Conservation (phyloP, 495 filamentous ascomycete genomes). For the Penicillium verhagenii region DNA sequence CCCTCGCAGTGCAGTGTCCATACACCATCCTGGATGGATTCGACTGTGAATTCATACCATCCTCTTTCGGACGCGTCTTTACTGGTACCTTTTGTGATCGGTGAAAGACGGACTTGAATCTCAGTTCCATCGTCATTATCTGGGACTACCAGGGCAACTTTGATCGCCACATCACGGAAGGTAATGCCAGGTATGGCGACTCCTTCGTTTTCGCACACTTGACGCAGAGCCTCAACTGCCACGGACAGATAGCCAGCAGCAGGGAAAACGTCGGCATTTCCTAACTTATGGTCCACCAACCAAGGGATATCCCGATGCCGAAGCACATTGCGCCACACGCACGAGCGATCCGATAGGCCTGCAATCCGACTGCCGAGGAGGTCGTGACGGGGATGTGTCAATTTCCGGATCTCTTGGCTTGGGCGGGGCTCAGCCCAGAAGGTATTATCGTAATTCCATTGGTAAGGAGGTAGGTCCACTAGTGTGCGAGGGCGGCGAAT, state of each 20-base stretch:
- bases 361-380: not conserved
- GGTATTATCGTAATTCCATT: not conserved
- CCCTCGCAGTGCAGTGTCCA: not conserved
- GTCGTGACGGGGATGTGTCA: not conserved
- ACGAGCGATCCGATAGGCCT: not conserved
- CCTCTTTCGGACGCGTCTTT: not conserved
- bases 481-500: not conserved
- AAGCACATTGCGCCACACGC: not conserved
- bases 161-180: not conserved
- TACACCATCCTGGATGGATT: not conserved
- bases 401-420: not conserved
- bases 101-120: not conserved
- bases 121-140: not conserved
- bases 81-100: not conserved
- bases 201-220: not conserved
- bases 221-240: not conserved
- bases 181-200: not conserved
- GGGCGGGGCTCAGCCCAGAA: not conserved
- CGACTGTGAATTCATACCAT: not conserved
- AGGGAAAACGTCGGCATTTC: not conserved
- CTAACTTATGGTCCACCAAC: not conserved
- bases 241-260: not conserved
- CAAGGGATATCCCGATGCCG: not conserved
- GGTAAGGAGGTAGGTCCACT: not conserved
- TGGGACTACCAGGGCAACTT: not conserved